Conservation (phyloP, 805 yeast species). For the Teunomyces barrocoloradensis region DNA sequence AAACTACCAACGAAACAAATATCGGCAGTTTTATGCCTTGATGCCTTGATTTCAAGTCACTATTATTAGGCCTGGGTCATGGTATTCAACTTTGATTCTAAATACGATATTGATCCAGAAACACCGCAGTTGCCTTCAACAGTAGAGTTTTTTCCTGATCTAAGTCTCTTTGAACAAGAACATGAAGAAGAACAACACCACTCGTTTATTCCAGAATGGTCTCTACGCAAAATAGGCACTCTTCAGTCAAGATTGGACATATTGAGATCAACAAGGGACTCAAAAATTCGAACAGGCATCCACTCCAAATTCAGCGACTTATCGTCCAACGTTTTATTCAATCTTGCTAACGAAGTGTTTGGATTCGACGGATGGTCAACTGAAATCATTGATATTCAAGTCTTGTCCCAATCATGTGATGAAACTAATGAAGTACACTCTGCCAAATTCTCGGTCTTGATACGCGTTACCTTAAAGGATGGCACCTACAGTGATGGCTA, state of each 20-base stretch:
- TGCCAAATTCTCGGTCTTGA: slow-evolving; percentile 24
- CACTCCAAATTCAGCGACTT: background rate
- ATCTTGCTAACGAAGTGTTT: slow-evolving; percentile 49
- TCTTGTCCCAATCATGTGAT: slow-evolving; percentile 18
- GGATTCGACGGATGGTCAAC: slow-evolving; percentile 61
- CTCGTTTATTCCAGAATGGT: slow-evolving; percentile 44
- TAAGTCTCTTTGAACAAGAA: slow-evolving; percentile 17
- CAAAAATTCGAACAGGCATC: slow-evolving; percentile 6
- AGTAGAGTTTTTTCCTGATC: slow-evolving; percentile 22
- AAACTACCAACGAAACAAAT: background rate
- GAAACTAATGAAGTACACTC: slow-evolving; percentile 19
- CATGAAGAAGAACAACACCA: slow-evolving; percentile 6
- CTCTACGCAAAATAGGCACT: slow-evolving; percentile 44
- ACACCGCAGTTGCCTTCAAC: slow-evolving; percentile 9
- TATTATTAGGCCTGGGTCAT: background rate
- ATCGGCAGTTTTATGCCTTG: background rate
- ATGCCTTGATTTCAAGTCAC: background rate
- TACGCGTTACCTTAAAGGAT: slow-evolving; percentile 41
- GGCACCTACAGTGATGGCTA: slow-evolving; percentile 36
- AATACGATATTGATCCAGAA: slow-evolving; percentile 7
- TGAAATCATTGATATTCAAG: slow-evolving; percentile 29
- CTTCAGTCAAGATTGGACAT: slow-evolving; percentile 47
- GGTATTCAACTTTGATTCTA: slow-evolving; percentile 8
- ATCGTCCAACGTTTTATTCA: slow-evolving; percentile 26
- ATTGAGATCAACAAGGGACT: slow-evolving; percentile 18